Percentiles rank a stretch among this genome's conserved stretches.
phyloP scores from a whole-genome alignment of 192 early-diverging fungal genomes.

The Cetraspora pellucida region DNA sequence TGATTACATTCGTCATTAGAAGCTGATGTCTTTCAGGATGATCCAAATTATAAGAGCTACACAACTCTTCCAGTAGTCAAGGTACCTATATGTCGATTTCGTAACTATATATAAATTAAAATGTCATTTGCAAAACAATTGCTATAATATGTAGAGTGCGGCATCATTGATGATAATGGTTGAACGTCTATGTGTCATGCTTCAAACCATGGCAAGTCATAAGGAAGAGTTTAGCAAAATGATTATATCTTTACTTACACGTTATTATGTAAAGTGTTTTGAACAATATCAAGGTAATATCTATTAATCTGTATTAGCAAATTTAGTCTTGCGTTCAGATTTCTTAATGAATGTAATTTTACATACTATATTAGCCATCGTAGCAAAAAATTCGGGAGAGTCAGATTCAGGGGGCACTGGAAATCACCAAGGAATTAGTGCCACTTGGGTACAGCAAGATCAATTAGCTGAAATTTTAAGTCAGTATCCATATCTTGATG shows the following conservation, averaged over 20 bases:
- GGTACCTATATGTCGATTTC: slow-evolving; percentile 37
- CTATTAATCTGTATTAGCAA: slow-evolving; percentile 2
- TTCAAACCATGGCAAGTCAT: slow-evolving; percentile 68
- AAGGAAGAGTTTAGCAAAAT: slow-evolving; percentile 69
- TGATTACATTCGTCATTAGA: slow-evolving; percentile 24
- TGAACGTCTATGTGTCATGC: slow-evolving; percentile 63
- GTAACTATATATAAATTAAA: no score
- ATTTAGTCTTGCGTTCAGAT: slow-evolving; percentile 7
- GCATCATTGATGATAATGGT: slow-evolving; percentile 61
- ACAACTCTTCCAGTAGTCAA: slow-evolving; percentile 70
- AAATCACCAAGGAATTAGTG: slow-evolving; percentile 44
- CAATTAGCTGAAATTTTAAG: slow-evolving; percentile 43
- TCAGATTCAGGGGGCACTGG: slow-evolving; percentile 17
- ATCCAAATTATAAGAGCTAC: slow-evolving; percentile 53
- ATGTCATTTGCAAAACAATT: no score
- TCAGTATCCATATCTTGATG: slow-evolving; percentile 47
- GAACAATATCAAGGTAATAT: slow-evolving; percentile 52
- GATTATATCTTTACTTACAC: slow-evolving; percentile 66
- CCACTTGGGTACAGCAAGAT: slow-evolving; percentile 53
- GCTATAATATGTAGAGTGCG: slow-evolving; percentile 53
- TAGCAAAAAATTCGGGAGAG: slow-evolving; percentile 23
- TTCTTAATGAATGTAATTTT: slow-evolving; percentile 15
- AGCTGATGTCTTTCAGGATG: slow-evolving; percentile 52
- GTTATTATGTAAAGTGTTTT: slow-evolving; percentile 73
- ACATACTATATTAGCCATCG: slow-evolving; percentile 21